Conservation (phyloP, 108 stramenopile species). For the Skeletonema menzelii region DNA sequence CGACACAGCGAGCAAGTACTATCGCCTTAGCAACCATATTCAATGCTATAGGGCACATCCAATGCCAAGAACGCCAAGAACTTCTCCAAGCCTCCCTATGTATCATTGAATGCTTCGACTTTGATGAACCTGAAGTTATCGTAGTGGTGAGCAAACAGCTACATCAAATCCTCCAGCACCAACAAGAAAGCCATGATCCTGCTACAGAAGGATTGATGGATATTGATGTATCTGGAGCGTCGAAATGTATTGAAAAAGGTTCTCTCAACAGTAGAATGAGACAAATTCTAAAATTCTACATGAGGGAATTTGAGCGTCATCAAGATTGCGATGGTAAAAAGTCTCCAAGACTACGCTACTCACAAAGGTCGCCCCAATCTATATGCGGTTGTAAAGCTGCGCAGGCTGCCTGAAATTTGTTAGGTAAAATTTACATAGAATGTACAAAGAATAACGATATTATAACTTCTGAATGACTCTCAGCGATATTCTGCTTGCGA, state of each 20-base stretch:
- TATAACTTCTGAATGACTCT: too few species aligned
- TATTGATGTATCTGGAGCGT: background rate
- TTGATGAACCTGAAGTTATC: background rate
- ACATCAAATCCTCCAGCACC: background rate
- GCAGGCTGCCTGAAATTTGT: background rate
- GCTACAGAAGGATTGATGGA: background rate
- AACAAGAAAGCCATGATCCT: background rate
- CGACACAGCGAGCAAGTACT: slow-evolving; percentile 18
- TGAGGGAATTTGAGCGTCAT: background rate
- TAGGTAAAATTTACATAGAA: background rate
- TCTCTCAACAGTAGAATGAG: background rate
- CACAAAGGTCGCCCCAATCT: background rate
- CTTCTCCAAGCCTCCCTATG: background rate
- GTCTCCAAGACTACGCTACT: background rate
- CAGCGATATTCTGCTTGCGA: too few species aligned
- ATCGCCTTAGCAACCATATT: slow-evolving; percentile 41
- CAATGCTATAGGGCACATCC: slow-evolving; percentile 34
- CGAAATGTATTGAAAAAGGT: background rate
- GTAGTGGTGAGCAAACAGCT: background rate
- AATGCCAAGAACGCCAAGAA: background rate
- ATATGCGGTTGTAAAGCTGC: background rate
- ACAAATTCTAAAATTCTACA: background rate
- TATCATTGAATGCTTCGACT: background rate
- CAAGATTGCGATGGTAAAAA: background rate
- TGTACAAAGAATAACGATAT: background rate